phyloP scores from a whole-genome alignment of 257 asterid species.

The Scutellaria galericulata region DNA sequence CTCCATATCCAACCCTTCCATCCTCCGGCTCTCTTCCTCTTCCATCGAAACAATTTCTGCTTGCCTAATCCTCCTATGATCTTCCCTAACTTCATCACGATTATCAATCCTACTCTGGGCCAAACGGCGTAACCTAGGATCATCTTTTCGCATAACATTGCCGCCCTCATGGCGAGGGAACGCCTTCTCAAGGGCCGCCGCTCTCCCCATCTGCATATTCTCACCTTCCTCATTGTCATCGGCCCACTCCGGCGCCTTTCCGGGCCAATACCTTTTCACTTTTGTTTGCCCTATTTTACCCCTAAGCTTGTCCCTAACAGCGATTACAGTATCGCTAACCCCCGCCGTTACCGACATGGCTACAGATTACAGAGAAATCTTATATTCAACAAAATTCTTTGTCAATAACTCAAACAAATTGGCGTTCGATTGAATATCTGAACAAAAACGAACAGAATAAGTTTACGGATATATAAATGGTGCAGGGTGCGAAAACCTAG shows the following conservation, averaged over 20 bases:
- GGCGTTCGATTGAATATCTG: slow-evolving; percentile 13
- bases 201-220: slow-evolving; percentile 63
- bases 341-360: slow-evolving; percentile 97
- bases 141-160: slow-evolving; percentile 61
- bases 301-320: slow-evolving; percentile 90
- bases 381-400: slow-evolving; percentile 22
- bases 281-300: slow-evolving; percentile 95
- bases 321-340: slow-evolving; percentile 80
- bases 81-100: slow-evolving; percentile 86
- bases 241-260: slow-evolving; percentile 98
- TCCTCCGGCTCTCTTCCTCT: slow-evolving; percentile 78
- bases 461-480: neutral
- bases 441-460: neutral
- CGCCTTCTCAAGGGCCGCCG: slow-evolving; percentile 63
- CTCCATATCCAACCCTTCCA: slow-evolving; percentile 65
- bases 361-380: slow-evolving; percentile 29
- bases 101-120: slow-evolving; percentile 81
- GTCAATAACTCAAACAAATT: neutral
- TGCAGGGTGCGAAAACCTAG: neutral
- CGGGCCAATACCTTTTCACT: slow-evolving; percentile 97
- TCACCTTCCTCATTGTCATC: slow-evolving; percentile 81
- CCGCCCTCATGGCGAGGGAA: slow-evolving; percentile 60
- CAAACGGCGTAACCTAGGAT: slow-evolving; percentile 84
- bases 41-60: slow-evolving; percentile 91
- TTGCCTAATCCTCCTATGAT: slow-evolving; percentile 88